Base-by-base conservation (phyloP, 2,329 filamentous ascomycete species). In the Sclerotinia trifoliorum region DNA sequence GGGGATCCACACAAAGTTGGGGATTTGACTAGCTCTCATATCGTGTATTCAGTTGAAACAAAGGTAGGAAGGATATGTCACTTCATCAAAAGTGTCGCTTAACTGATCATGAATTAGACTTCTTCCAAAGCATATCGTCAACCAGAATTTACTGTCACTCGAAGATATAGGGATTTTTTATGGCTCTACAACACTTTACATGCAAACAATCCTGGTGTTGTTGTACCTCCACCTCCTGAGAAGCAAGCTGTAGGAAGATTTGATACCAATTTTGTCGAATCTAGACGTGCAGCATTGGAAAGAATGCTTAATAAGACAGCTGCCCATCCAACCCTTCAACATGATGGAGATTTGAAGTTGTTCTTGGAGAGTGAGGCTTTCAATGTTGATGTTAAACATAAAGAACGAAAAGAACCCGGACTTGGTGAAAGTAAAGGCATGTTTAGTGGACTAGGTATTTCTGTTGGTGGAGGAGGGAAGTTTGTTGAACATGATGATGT, bases 1-100 rank as follows among this genome's bases (percentile, higher is more conserved):
- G 95, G 95, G 68, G 95, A 99, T 80, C 95, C 95, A 67, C 94
- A 97, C 81, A 99, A 98, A 82, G 94, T 99, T 73, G 95, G 95
- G 69, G 95, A 98, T 80, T 80, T 98, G 78, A 97, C 95, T 11
- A 97, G 92, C 79, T 97, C 94, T 71, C 95, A 99, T 79, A 99
- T 97, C 72, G 95, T 98, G 60, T 99, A 99, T 81, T 93, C 93
- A 75, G 95, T 99, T 72, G 87, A 91, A 76, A 99, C 95, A 69
- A 95, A 91, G 88, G 92, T 95, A 84, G 70, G 78, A 69, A 84
- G 70, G 78, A 69, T 74, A 64, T 39, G 2, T 51, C 21, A 35
- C 13, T 51, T 51, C 15, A 19, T 10, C 26, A 10, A 11, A 61
- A 46, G 13, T 24, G 17, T 62, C 24, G 39, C 19, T 42, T 42